Evolutionary conservation across 768 basidiomycete species (phyloP), one percentile per base, ranked within the genome.

Genomic region (Holtermannia corniformis): DNA sequence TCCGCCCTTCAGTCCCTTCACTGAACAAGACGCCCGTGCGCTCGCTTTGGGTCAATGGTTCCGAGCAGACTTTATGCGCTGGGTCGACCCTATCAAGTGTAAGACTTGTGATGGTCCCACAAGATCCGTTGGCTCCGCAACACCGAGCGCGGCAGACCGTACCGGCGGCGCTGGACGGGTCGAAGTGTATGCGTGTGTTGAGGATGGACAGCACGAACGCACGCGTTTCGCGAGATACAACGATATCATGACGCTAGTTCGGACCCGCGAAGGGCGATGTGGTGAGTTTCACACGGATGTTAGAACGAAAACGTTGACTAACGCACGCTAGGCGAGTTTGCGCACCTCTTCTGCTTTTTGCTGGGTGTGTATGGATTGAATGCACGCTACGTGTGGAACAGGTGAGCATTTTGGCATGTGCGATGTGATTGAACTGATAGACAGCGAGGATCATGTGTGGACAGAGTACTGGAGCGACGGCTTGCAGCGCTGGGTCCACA

Each of bases 391-490:
- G 60, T 73, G 19, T 69, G 60, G 61, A 71, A 67, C 53, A 62
- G 59, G 60, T 67, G 45, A 24, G 61, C 53, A 47, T 21, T 19
- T 40, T 44, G 13, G 19, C 44, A 4, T 5, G 26, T 25, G 28
- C 11, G 19, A 28, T 41, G 41, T 0, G n/a, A 40, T 44, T 40
- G 25, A 40, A 55, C 44, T 24, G 14, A 44, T 44, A 5, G 10
- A 5, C 47, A 64, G 70, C 21, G 75, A 75, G 59, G 76, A 76
- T 58, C 76, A 76, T 51, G 75, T 76, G 7, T 76, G 75, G 75
- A 64, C 63, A 43, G 73, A 74, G 52, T 72, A 67, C 44, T 72
- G 65, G 62, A 70, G 61, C 2, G 54, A 55, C 1, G 49, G 57
- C 4, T 51, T 64, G n/a, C 49, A 63, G 41, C 66, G 74, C 23